Conservation (phyloP, 2,329 filamentous ascomycete species). For the Botrytis fabae region DNA sequence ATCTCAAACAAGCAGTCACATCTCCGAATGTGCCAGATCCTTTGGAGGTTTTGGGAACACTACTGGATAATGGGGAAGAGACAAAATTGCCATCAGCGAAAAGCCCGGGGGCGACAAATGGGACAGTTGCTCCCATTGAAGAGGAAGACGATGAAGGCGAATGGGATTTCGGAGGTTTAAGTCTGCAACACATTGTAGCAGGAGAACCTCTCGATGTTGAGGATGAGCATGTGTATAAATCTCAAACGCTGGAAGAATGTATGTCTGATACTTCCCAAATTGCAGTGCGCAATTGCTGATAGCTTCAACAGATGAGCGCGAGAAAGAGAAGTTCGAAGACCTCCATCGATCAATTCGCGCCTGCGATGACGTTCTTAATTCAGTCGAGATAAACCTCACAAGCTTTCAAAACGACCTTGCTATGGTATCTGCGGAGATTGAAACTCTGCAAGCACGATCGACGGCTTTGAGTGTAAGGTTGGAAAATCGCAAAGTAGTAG, state of each 20-base stretch:
- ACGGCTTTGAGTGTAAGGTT: constrained; percentile 78
- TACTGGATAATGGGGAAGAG: constrained; percentile 38
- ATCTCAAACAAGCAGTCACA: constrained; percentile 58
- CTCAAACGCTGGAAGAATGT: constrained; percentile 73
- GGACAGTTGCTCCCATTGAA: constrained; percentile 37
- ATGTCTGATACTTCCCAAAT: constrained; percentile 43
- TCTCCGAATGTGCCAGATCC: constrained; percentile 64
- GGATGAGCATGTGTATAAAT: constrained; percentile 45
- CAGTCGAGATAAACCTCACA: constrained; percentile 87
- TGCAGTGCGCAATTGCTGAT: constrained; percentile 24
- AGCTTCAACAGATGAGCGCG: constrained; percentile 63
- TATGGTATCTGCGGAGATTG: constrained; percentile 90
- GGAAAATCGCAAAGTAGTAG: constrained; percentile 85
- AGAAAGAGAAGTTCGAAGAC: constrained; percentile 84
- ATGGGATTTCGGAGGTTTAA: constrained; percentile 77
- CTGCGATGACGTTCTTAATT: constrained; percentile 90
- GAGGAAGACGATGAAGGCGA: constrained; percentile 61
- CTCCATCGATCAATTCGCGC: constrained; percentile 85
- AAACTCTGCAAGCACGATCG: constrained; percentile 86
- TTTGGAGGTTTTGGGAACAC: constrained; percentile 62
- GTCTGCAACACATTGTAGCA: constrained; percentile 60
- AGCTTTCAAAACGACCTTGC: constrained; percentile 94
- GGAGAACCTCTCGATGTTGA: constrained; percentile 20
- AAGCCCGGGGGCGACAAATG: constrained; percentile 8
- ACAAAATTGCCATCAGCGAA: constrained; percentile 25